Evolutionary conservation across 129 eudicot species (phyloP).

Genomic region (Flaveria sonorensis): DNA sequence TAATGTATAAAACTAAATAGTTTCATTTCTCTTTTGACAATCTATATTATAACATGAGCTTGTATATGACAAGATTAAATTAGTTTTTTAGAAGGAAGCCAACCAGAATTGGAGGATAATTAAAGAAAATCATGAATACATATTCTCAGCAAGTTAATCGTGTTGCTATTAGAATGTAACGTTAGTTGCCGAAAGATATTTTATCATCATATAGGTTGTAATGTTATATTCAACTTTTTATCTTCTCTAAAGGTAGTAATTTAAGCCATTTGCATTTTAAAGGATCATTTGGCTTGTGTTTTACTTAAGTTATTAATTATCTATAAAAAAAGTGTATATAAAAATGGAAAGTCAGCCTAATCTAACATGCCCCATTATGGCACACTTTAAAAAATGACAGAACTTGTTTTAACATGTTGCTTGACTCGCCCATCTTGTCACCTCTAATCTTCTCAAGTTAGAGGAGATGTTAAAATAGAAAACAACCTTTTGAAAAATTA

Average conservation of each 20-base stretch:
- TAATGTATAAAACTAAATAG: neutral
- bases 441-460: too few relatives aligned
- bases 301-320: too few relatives aligned
- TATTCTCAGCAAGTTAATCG: neutral
- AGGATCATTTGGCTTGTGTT: neutral
- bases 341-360: neutral
- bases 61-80: neutral
- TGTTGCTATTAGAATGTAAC: neutral
- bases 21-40: neutral
- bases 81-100: neutral
- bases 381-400: neutral
- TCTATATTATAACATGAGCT: neutral
- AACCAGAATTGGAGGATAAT: neutral
- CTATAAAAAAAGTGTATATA: too few relatives aligned
- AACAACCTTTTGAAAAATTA: neutral
- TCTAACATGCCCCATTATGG: neutral
- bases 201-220: neutral
- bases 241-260: neutral
- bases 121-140: conserved; percentile 1
- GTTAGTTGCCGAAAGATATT: neutral
- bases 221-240: neutral
- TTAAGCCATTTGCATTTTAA: neutral
- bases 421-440: neutral
- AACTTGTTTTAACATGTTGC: neutral
- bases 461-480: neutral